Percentiles rank a stretch among this genome's conserved stretches.
Evolutionary conservation across 805 yeast species (phyloP).

Genomic region (Candida berthetii): DNA sequence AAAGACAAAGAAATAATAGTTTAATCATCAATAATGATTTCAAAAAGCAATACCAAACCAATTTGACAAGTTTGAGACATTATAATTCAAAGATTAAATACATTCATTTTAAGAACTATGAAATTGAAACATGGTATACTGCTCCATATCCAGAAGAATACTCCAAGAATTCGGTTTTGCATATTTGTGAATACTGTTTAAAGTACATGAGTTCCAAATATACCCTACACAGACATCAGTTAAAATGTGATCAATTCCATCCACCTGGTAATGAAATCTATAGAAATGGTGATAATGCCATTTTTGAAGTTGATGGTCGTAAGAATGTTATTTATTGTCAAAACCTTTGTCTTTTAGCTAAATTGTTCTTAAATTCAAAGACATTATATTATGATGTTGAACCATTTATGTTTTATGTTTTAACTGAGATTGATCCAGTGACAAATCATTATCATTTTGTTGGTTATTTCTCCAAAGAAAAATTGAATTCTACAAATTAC

Average conservation of each 20-base stretch:
- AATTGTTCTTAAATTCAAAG: constrained; percentile 83
- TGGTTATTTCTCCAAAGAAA: constrained; percentile 92
- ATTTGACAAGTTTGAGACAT: constrained; percentile 3
- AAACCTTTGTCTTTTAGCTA: constrained; percentile 83
- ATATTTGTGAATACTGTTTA: constrained; percentile 80
- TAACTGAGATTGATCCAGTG: constrained; percentile 57
- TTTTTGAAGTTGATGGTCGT: constrained; percentile 93
- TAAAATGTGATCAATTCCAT: constrained; percentile 63
- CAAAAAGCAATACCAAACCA: not conserved
- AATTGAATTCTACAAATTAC: constrained; percentile 63
- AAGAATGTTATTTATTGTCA: constrained; percentile 80
- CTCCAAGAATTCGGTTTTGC: constrained; percentile 52
- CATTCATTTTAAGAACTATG: constrained; percentile 65
- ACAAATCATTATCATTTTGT: constrained; percentile 62
- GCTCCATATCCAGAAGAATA: constrained; percentile 92
- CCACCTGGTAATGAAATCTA: constrained; percentile 96
- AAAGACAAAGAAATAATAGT: constrained; percentile 30
- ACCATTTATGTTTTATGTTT: constrained; percentile 84
- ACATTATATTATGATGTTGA: constrained; percentile 93
- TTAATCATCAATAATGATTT: constrained; percentile 18
- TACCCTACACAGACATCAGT: constrained; percentile 60
- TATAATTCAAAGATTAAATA: constrained; percentile 27
- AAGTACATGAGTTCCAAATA: constrained; percentile 70
- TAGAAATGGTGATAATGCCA: constrained; percentile 58
- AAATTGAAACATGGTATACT: constrained; percentile 86